A percentile compares a stretch with the other conserved stretches of the same genome.
phyloP scores from a whole-genome alignment of 75 land plant species.

The Selaginella tamariscina region DNA sequence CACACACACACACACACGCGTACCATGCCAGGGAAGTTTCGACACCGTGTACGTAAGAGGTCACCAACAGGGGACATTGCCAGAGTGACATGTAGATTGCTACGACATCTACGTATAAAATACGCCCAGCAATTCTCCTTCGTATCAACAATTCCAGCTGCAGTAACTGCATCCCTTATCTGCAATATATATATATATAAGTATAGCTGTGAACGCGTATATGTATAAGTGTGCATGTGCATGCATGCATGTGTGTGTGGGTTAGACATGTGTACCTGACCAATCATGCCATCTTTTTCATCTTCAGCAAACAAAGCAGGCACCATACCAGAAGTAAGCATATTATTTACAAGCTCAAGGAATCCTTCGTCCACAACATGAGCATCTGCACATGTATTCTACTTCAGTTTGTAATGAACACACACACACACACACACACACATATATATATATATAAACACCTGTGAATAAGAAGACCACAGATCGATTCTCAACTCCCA shows the following conservation, averaged over 20 bases:
- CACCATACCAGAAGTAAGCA: slow-evolving; percentile 38
- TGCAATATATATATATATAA: slow-evolving; percentile 1
- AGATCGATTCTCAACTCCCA: slow-evolving; percentile 25
- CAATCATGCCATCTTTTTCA: slow-evolving; percentile 28
- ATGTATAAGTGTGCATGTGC: no score
- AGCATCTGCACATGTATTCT: no score
- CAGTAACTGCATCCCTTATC: slow-evolving; percentile 24
- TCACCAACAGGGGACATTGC: slow-evolving; percentile 36
- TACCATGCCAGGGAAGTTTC: slow-evolving; percentile 33
- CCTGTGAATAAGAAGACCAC: slow-evolving; percentile 26
- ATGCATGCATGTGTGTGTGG: no score
- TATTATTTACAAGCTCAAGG: slow-evolving; percentile 29
- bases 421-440: no score
- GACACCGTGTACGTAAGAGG: slow-evolving; percentile 26
- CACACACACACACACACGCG: background rate
- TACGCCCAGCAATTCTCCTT: slow-evolving; percentile 30
- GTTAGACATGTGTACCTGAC: no score
- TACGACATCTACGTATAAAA: slow-evolving; percentile 28
- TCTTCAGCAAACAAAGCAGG: slow-evolving; percentile 32
- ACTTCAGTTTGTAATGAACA: no score
- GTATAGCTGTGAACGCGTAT: no score
- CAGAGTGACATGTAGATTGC: slow-evolving; percentile 25
- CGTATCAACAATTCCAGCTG: slow-evolving; percentile 27
- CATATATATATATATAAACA: no score
- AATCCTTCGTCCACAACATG: slow-evolving; percentile 32